phyloP scores from a whole-genome alignment of 2,329 filamentous ascomycete genomes.

The Thermothelomyces thermophilus region DNA sequence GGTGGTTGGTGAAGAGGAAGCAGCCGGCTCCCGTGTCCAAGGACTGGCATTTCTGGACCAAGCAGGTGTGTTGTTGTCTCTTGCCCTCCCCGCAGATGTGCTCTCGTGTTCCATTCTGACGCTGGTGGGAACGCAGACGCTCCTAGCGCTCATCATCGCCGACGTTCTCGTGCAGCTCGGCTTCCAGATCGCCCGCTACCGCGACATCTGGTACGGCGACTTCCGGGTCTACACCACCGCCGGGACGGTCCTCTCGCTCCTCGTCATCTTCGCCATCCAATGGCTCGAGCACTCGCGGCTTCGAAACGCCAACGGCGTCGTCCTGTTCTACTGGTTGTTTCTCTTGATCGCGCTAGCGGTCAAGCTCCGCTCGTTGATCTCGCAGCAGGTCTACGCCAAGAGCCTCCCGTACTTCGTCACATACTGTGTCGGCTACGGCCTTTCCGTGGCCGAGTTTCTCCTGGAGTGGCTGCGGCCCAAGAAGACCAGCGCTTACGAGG shows the following conservation, averaged over 20 bases:
- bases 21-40: slow-evolving; percentile 61
- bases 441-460: slow-evolving; percentile 64
- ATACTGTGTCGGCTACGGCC: slow-evolving; percentile 64
- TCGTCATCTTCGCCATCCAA: slow-evolving; percentile 71
- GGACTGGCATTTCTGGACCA: slow-evolving; percentile 89
- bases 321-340: slow-evolving; percentile 87
- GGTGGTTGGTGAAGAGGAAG: slow-evolving; percentile 68
- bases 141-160: slow-evolving; percentile 61
- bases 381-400: slow-evolving; percentile 63
- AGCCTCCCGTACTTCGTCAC: slow-evolving; percentile 69
- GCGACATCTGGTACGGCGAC: slow-evolving; percentile 66
- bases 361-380: slow-evolving; percentile 79
- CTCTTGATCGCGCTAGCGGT: slow-evolving; percentile 70
- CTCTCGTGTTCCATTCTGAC: neutral
- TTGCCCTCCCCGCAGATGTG: slow-evolving; percentile 2
- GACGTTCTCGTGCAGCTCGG: slow-evolving; percentile 65
- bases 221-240: slow-evolving; percentile 81
- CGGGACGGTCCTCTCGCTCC: slow-evolving; percentile 63
- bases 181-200: slow-evolving; percentile 66
- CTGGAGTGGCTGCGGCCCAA: slow-evolving; percentile 88
- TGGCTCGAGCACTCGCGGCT: slow-evolving; percentile 81
- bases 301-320: slow-evolving; percentile 78
- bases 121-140: slow-evolving; percentile 29
- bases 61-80: slow-evolving; percentile 58
- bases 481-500: slow-evolving; percentile 55